Conservation (phyloP, 192 early-diverging fungal genomes). For the Ambispora gerdemannii region DNA sequence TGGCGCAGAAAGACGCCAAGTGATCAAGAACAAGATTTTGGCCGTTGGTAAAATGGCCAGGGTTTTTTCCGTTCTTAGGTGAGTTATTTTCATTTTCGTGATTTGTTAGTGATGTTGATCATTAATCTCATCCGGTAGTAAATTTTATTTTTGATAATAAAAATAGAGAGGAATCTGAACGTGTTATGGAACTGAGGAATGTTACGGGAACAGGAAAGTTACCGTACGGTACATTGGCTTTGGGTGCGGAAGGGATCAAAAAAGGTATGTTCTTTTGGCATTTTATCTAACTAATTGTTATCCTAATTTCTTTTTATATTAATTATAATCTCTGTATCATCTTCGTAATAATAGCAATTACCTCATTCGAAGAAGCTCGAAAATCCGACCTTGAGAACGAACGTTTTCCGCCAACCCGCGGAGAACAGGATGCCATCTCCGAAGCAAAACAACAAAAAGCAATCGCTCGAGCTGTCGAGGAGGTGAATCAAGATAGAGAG, state of each 20-base stretch:
- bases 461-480: constrained; percentile 34
- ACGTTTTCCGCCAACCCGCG: constrained; percentile 74
- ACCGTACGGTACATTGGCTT: constrained; percentile 80
- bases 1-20: constrained; percentile 58
- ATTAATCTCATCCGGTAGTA: too few relatives aligned
- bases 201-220: constrained; percentile 79
- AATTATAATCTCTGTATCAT: neutral
- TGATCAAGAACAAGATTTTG: constrained; percentile 85
- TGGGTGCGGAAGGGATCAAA: constrained; percentile 92
- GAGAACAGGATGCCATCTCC: constrained; percentile 35
- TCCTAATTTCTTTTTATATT: constrained; percentile 2
- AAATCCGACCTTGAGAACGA: constrained; percentile 91
- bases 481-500: constrained; percentile 20
- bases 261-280: constrained; percentile 66
- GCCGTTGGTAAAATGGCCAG: constrained; percentile 90
- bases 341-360: constrained; percentile 58
- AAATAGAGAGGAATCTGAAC: constrained; percentile 74
- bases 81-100: too few relatives aligned
- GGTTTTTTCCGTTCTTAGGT: constrained; percentile 83
- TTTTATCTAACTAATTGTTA: neutral
- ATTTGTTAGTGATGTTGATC: too few relatives aligned
- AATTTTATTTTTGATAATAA: too few relatives aligned
- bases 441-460: constrained; percentile 34
- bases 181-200: constrained; percentile 89
- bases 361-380: constrained; percentile 90